These are phyloP conservation scores for Skeletonema menzelii DNA, from an alignment of 108 stramenopile species.

Conservation along the genomic window DNA sequence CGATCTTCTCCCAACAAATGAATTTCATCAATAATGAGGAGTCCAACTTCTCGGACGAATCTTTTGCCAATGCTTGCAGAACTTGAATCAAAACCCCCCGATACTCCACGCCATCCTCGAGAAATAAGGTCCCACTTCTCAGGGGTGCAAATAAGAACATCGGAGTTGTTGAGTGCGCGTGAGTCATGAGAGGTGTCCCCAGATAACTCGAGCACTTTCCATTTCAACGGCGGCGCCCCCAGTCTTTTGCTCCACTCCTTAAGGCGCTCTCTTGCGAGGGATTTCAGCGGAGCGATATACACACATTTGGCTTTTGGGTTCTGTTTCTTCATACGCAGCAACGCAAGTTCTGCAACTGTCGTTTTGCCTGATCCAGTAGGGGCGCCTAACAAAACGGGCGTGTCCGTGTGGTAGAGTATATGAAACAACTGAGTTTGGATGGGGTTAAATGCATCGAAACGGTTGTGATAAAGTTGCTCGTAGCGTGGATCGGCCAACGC, in stretches of 20 bases:
- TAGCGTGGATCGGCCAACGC: conserved; percentile 82
- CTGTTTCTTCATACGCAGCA: conserved; percentile 86
- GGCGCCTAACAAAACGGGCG: conserved; percentile 94
- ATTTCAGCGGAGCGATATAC: conserved; percentile 98
- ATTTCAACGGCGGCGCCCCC: conserved; percentile 73
- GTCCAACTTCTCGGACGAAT: conserved; percentile 78
- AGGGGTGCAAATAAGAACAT: conserved; percentile 97
- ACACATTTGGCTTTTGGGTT: conserved; percentile 80
- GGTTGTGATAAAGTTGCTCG: conserved; percentile 82
- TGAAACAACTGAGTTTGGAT: conserved; percentile 90
- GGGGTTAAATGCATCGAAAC: conserved; percentile 96
- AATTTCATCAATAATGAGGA: conserved; percentile 98
- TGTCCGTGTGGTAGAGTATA: conserved; percentile 87
- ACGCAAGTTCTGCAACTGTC: conserved; percentile 84
- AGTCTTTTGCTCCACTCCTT: conserved; percentile 93
- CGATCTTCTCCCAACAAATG: conserved; percentile 98
- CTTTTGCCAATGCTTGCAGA: conserved; percentile 53
- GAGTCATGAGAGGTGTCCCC: conserved; percentile 96
- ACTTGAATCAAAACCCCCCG: conserved; percentile 31
- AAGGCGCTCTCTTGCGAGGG: conserved; percentile 94
- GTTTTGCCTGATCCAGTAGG: conserved; percentile 97
- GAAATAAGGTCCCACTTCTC: conserved; percentile 99
- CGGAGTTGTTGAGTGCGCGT: conserved; percentile 79
- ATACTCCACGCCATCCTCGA: conserved; percentile 87
- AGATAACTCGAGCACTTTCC: conserved; percentile 95